A percentile compares a stretch with the other conserved stretches of the same genome.
Conservation (phyloP, 495 filamentous ascomycete species). For the Hyaloscypha bicolor region DNA sequence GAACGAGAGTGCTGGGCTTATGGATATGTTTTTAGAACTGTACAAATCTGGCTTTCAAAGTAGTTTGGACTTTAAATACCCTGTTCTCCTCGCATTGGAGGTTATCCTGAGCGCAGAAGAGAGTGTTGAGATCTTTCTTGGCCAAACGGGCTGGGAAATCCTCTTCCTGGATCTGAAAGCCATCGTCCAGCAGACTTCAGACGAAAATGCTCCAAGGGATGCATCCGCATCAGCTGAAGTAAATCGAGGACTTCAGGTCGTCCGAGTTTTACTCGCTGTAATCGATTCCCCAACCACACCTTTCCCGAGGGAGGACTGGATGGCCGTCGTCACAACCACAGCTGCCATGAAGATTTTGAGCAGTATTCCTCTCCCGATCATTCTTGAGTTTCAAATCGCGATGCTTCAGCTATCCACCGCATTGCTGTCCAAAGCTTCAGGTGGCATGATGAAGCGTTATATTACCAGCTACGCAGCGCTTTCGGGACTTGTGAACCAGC, state of each 20-base stretch:
- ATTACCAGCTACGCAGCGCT: constrained; percentile 44
- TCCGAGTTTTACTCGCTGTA: constrained; percentile 51
- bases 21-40: constrained; percentile 60
- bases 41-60: constrained; percentile 39
- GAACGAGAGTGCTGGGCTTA: constrained; percentile 54
- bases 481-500: constrained; percentile 40
- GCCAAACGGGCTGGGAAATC: constrained; percentile 50
- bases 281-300: constrained; percentile 42
- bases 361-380: constrained; percentile 20
- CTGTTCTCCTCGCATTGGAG: constrained; percentile 56
- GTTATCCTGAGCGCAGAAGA: constrained; percentile 46
- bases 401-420: constrained; percentile 52
- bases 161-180: constrained; percentile 48
- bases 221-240: constrained; percentile 36
- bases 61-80: constrained; percentile 49
- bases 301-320: constrained; percentile 49
- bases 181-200: constrained; percentile 36
- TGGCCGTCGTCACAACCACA: constrained; percentile 43
- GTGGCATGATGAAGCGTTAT: constrained; percentile 46
- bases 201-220: background rate
- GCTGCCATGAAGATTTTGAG: constrained; percentile 40
- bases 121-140: constrained; percentile 47
- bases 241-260: constrained; percentile 51
- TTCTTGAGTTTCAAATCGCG: constrained; percentile 51
- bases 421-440: constrained; percentile 47